Conservation (phyloP, 192 early-diverging fungal genomes). For the Funneliformis geosporum region DNA sequence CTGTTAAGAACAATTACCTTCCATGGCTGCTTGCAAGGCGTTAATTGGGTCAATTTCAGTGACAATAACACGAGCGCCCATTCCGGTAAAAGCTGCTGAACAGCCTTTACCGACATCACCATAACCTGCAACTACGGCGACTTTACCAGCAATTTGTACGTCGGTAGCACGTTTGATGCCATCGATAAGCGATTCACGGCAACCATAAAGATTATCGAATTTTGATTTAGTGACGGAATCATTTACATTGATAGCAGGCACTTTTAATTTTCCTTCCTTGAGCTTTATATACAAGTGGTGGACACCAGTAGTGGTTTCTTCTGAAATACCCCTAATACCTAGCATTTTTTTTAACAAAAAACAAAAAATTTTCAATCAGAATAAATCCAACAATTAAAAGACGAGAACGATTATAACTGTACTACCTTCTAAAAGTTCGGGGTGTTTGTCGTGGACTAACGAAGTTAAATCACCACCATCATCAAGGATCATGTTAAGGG, state of each 20-base stretch:
- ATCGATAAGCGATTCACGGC: constrained; percentile 98
- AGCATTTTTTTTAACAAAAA: not conserved
- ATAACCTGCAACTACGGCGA: constrained; percentile 97
- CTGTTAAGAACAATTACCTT: constrained; percentile 50
- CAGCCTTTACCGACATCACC: constrained; percentile 99
- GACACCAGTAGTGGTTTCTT: constrained; percentile 99
- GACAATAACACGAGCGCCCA: constrained; percentile 97
- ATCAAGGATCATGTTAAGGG: constrained; percentile 99
- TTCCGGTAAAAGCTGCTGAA: constrained; percentile 94
- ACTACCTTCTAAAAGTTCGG: constrained; percentile 70
- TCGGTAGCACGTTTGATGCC: constrained; percentile 98
- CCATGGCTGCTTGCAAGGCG: constrained; percentile 99
- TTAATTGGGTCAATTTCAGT: constrained; percentile 99
- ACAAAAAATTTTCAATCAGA: not conserved
- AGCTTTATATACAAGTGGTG: constrained; percentile 99
- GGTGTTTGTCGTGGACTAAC: constrained; percentile 95
- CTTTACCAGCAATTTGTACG: constrained; percentile 99
- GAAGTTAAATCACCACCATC: constrained; percentile 98
- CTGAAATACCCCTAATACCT: constrained; percentile 90
- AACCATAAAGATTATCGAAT: constrained; percentile 99
- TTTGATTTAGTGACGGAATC: constrained; percentile 99
- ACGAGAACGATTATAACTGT: not conserved
- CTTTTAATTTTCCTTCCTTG: constrained; percentile 93
- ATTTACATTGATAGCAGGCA: constrained; percentile 99
- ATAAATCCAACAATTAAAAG: not conserved